Conservation (phyloP, 2,329 filamentous ascomycete species). For the Paecilomyces variotii region DNA sequence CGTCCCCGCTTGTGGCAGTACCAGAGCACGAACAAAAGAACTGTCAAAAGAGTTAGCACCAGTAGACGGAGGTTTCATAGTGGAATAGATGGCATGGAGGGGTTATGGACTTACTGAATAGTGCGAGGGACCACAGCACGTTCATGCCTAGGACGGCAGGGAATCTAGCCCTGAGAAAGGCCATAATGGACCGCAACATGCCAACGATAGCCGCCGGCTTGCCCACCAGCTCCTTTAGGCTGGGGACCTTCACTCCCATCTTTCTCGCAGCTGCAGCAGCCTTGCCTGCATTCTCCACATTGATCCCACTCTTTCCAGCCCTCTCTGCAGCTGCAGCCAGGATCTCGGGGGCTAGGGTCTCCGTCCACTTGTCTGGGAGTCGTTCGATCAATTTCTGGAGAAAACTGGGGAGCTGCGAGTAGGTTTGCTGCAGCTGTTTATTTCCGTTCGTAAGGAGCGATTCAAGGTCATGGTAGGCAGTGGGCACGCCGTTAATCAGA, state of each 20-base stretch:
- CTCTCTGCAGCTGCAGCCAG: conserved; percentile 71
- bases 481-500: conserved; percentile 83
- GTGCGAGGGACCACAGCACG: conserved; percentile 77
- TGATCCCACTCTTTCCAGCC: conserved; percentile 50
- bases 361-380: conserved; percentile 73
- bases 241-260: conserved; percentile 60
- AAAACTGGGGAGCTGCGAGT: conserved; percentile 62
- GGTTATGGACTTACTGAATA: conserved; percentile 61
- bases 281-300: conserved; percentile 43
- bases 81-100: neutral
- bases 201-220: conserved; percentile 80
- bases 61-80: neutral
- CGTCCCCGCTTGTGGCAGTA: conserved; percentile 94
- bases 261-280: conserved; percentile 55
- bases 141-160: conserved; percentile 88
- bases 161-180: conserved; percentile 77
- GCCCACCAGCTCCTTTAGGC: conserved; percentile 68
- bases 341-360: conserved; percentile 69
- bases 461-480: conserved; percentile 84
- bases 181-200: conserved; percentile 83
- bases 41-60: conserved; percentile 33
- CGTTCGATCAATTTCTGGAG: conserved; percentile 80
- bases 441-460: conserved; percentile 57
- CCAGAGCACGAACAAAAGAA: conserved; percentile 91
- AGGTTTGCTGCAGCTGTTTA: conserved; percentile 55